Conservation (phyloP, 306 rosid species). For the Quercus engelmannii region DNA sequence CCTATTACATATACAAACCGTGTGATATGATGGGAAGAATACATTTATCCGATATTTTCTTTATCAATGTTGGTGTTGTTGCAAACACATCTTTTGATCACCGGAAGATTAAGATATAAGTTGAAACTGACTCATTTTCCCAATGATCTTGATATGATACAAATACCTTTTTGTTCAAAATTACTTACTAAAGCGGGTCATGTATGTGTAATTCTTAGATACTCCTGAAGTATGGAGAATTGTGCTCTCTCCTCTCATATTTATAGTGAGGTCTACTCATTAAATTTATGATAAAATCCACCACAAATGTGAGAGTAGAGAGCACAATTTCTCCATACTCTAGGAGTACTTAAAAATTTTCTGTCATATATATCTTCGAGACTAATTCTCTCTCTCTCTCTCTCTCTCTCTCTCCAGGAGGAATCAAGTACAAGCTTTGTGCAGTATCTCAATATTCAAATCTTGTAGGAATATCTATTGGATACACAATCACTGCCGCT, state of each 20-base stretch:
- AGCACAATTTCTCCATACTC: background rate
- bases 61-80: background rate
- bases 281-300: too few relatives aligned
- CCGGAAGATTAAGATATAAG: background rate
- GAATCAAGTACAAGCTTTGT: conserved; percentile 2
- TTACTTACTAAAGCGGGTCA: background rate
- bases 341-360: too few relatives aligned
- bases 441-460: conserved; percentile 17
- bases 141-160: background rate
- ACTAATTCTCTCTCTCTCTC: background rate
- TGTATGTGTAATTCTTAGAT: background rate
- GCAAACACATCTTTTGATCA: background rate
- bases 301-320: rapidly evolving
- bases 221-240: too few relatives aligned
- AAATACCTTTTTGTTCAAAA: background rate
- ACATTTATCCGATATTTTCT: background rate
- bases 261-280: too few relatives aligned
- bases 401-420: conserved; percentile 7
- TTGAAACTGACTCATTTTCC: background rate
- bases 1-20: too few relatives aligned
- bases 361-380: too few relatives aligned
- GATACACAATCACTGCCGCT: conserved; percentile 30
- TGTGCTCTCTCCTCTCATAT: rapidly evolving
- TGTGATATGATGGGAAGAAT: background rate
- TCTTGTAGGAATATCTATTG: conserved; percentile 16